Base-by-base conservation (phyloP, 1,139 yeast species). In the Candida pseudoviswanathii region DNA sequence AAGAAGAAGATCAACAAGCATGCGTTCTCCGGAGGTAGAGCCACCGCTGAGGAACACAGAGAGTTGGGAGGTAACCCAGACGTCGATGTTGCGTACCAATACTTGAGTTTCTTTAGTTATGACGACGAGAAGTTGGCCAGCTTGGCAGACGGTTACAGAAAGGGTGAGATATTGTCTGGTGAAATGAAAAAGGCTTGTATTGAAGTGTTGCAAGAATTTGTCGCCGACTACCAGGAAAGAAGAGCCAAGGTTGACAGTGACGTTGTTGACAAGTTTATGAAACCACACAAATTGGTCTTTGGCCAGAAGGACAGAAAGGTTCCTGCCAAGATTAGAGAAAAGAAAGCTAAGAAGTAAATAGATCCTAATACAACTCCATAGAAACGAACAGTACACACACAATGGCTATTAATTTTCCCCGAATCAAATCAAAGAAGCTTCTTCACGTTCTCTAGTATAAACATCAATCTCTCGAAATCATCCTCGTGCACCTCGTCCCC, bases 1-100 rank as follows among this genome's bases (percentile, higher is more conserved):
- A 87, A 89, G 67, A 94, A 90, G 79, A 95, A 95, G 72, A 88
- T 95, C 67, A 95, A 95, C 76, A 94, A 92, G 69, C 88, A 90
- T 65, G 99, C 98, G 5, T 95, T 95, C 69, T 87, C 96, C 45
- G 99, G 99, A 56, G 99, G 99, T 55, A 82, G 84, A 66, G 87
- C 83, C 45, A 81, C 96, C 4, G 74, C 88, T 46, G 99, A 94
- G 68, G 96, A 90, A 61, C 99, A 95, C 70, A 84, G 96, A 67
- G 75, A 77, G 64, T 73, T 75, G 47, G 99, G 99, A 48, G 99
- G 99, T 61, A 79, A 94, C 66, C 96, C 97, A 44, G 98, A 94
- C 57, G 86, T 92, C 36, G 99, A 95, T 69, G 97, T 95, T 48
- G 90, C 99, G 2, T 95, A 75, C 74, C 98, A 92, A 72, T 95